Evolutionary conservation across 169 alveolate genomes (phyloP), one percentile per base, ranked within the genome.

Genomic region (Plasmodium berghei): DNA sequence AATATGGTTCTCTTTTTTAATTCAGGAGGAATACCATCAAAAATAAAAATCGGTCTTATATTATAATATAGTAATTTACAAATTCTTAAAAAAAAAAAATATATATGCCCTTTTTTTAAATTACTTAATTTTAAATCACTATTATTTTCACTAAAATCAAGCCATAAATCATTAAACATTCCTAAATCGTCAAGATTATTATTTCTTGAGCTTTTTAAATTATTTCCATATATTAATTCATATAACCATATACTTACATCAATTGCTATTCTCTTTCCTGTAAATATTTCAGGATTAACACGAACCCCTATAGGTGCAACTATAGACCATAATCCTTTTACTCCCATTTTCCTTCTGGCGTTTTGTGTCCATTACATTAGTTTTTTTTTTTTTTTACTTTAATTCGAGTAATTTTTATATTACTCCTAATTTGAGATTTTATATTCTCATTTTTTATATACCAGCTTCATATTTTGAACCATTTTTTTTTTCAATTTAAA

Each of bases 21-120:
- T 20, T 90, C 96, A 2, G 99, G 99, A 0, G 99, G 94, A 16
- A 87, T 86, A 2, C 99, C 99, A 87, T 97, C 99, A 73, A 97
- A 97, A 1, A 97, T 97, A 77, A 97, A 94, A 12, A 97, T 96
- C 0, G 99, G 99, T 46, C 92, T 93, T 24, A 97, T 95, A 9
- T 97, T 97, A 87, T 94, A 94, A 90, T 93, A 97, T 14, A 97
- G 88, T 40, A 97, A 87, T 87, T 97, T 96, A 73, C 98, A 96
- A 20, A 97, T 89, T 46, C 99, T 89, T 58, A 94, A 92, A 89
- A 97, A 97, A 70, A 97, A 97, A 54, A 96, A 86, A 94, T 54
- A 95, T 14, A 72, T 46, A 87, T 89, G 87, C 56, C 90, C 67
- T 85, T 92, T 64, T 86, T 94, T 80, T 63, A 73, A 40, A 83